Evolutionary conservation across 2,329 filamentous ascomycete species (phyloP), one percentile per base, ranked within the genome.

Genomic region (Xylariales sp.): DNA sequence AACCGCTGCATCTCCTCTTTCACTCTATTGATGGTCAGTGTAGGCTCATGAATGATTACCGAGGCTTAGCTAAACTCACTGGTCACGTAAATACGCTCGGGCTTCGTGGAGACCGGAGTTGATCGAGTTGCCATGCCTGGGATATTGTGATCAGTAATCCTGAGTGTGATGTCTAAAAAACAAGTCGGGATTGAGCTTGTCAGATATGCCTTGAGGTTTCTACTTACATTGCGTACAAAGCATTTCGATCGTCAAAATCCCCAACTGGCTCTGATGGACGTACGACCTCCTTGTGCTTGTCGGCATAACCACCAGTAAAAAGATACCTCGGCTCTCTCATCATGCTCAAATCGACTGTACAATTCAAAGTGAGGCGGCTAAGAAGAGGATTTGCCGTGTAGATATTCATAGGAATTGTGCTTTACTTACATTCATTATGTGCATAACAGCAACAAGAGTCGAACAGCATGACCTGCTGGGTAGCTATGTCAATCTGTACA

Each of bases 381-480:
- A 25, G 23, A n/a, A 8, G 23, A 25, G 23, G n/a, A 8, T 25
- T 25, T 25, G 8, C 23, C n/a, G 23, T 8, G 23, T 25, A 8
- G 8, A 25, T 8, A n/a, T 25, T 8, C 24, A 52, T 28, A 25
- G n/a, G 23, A 39, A n/a, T n/a, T n/a, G n/a, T n/a, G n/a, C n/a
- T n/a, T n/a, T 12, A 36, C 45, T 13, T 46, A 57, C 57, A 66
- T 43, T 67, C 63, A 29, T 63, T 62, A 28, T 69, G 65, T 3
- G 46, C 62, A 40, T 51, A 67, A 33, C 65, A 63, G 20, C 49
- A 49, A 7, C 53, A 49, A 1, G 61, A 48, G 35, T 67, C 62
- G 34, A 55, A 67, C 0, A 65, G 42, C n/a, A 66, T 46, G 5
- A 52, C 47, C 23, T 54, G 42, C 5, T 47, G 51, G 5, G 49